These are phyloP conservation scores for Monosporozyma servazzii DNA, from an alignment of 805 yeast species.

Conservation along the genomic window DNA sequence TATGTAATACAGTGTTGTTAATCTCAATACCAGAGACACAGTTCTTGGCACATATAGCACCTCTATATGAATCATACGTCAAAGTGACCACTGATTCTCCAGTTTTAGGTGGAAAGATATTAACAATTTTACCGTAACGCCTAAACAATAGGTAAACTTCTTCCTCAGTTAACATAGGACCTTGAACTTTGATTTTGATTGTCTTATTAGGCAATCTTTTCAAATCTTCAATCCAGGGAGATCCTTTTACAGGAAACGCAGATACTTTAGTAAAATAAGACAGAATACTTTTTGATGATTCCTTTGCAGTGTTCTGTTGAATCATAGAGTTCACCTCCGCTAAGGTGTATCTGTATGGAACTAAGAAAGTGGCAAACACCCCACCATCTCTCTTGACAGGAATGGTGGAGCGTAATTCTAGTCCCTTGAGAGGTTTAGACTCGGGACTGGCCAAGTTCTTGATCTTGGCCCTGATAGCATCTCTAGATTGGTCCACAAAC, in stretches of 20 bases:
- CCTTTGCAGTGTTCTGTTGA: slow-evolving; percentile 36
- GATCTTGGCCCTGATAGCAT: slow-evolving; percentile 35
- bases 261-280: slow-evolving; percentile 42
- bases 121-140: slow-evolving; percentile 76
- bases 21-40: slow-evolving; percentile 75
- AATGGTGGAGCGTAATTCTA: slow-evolving; percentile 49
- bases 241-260: slow-evolving; percentile 73
- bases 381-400: slow-evolving; percentile 86
- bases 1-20: slow-evolving; percentile 58
- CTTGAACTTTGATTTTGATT: slow-evolving; percentile 64
- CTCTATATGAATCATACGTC: slow-evolving; percentile 44
- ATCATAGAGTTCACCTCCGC: slow-evolving; percentile 47
- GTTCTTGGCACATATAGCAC: slow-evolving; percentile 81
- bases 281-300: slow-evolving; percentile 31
- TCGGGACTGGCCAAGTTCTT: slow-evolving; percentile 33
- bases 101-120: slow-evolving; percentile 49
- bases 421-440: slow-evolving; percentile 29
- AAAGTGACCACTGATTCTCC: slow-evolving; percentile 45
- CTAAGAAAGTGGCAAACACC: slow-evolving; percentile 70
- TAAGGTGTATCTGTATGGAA: slow-evolving; percentile 43
- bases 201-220: slow-evolving; percentile 61
- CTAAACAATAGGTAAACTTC: slow-evolving; percentile 72
- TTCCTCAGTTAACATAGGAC: slow-evolving; percentile 68
- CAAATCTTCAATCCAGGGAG: slow-evolving; percentile 94
- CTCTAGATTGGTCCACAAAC: slow-evolving; percentile 29